Evolutionary conservation across 441 rosid genomes (phyloP).

Genomic region (Euphorbia celastroides): DNA sequence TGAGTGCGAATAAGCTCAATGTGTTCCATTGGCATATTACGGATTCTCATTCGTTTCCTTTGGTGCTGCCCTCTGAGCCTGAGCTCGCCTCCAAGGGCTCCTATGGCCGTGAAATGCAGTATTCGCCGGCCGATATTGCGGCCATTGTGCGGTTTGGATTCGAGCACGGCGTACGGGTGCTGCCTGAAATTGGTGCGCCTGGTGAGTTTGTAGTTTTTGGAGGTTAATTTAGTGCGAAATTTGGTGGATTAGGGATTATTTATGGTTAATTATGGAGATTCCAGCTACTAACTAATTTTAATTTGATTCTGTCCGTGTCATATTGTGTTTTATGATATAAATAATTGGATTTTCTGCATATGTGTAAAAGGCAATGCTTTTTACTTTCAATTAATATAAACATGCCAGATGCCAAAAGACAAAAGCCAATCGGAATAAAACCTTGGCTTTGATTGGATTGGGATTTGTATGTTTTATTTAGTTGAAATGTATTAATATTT

Average conservation of each 20-base stretch:
- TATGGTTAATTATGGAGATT: background rate
- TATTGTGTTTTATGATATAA: background rate
- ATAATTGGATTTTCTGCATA: background rate
- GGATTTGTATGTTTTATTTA: no score
- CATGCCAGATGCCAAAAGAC: no score
- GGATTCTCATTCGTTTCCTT: slow-evolving; percentile 82
- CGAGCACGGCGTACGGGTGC: slow-evolving; percentile 71
- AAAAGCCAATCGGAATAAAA: no score
- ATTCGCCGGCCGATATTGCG: slow-evolving; percentile 53
- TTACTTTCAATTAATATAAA: no score
- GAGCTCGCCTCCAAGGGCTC: slow-evolving; percentile 68
- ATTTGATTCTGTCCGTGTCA: background rate
- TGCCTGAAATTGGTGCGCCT: slow-evolving; percentile 81
- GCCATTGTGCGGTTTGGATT: slow-evolving; percentile 53
- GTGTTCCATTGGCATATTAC: slow-evolving; percentile 91
- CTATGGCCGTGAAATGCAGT: slow-evolving; percentile 59
- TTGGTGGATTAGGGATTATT: background rate
- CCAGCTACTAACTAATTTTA: background rate
- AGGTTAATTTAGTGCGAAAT: background rate
- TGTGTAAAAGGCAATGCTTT: background rate
- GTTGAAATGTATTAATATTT: no score
- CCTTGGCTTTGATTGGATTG: no score
- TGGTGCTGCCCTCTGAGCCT: slow-evolving; percentile 70
- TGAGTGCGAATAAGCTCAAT: slow-evolving; percentile 77
- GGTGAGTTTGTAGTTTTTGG: slow-evolving; percentile 38